Evolutionary conservation across 805 yeast genomes (phyloP).

Genomic region (Schwanniomyces occidentalis): DNA sequence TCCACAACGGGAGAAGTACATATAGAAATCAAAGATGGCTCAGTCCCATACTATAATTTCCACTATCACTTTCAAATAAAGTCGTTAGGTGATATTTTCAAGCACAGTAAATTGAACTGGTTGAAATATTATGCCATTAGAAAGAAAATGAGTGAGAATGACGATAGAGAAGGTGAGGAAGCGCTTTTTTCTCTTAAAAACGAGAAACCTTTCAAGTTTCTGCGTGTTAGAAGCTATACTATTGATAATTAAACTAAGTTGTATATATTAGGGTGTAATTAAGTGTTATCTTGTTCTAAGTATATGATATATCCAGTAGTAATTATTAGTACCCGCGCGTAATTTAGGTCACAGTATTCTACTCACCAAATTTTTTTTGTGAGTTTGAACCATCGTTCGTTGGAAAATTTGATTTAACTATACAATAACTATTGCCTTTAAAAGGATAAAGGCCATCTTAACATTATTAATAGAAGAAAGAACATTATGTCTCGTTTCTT

Average conservation of each 20-base stretch:
- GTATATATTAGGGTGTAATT: too few species aligned
- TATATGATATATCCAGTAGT: too few species aligned
- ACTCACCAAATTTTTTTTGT: constrained; percentile 15
- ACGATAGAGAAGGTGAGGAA: constrained; percentile 51
- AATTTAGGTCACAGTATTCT: constrained; percentile 9
- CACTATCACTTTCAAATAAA: constrained; percentile 61
- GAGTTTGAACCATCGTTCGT: constrained; percentile 20
- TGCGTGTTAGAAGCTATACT: constrained; percentile 52
- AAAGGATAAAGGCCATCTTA: neutral
- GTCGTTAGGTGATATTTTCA: constrained; percentile 55
- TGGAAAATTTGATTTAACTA: constrained; percentile 23
- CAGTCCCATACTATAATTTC: constrained; percentile 61
- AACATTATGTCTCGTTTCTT: constrained; percentile 87
- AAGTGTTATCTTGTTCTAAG: too few species aligned
- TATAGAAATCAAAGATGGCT: constrained; percentile 55
- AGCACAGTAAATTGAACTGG: constrained; percentile 77
- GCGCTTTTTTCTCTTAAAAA: constrained; percentile 56
- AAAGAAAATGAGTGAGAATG: constrained; percentile 34
- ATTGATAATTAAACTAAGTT: constrained; percentile 7
- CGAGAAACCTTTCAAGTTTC: constrained; percentile 79
- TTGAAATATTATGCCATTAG: constrained; percentile 56
- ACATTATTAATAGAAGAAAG: constrained; percentile 4
- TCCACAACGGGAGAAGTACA: constrained; percentile 50
- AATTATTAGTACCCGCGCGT: constrained; percentile 11
- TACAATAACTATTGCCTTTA: neutral